Evolutionary conservation across 2,329 filamentous ascomycete species (phyloP), one percentile per base, ranked within the genome.

Genomic region (Aspergillus sp.): DNA sequence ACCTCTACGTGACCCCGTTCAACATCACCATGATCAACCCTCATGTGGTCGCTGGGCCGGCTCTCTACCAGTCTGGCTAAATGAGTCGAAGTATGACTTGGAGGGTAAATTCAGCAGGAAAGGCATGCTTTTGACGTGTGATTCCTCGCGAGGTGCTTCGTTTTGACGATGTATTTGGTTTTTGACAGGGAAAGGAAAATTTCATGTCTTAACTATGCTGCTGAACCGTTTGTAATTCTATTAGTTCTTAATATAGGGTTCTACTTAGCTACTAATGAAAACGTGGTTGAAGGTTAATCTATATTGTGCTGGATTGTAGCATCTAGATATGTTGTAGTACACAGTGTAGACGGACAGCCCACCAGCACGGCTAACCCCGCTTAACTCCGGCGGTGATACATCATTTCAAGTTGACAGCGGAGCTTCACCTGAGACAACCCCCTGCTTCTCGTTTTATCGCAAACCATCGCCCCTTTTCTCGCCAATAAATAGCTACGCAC

Each of bases 51-150:
- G 90, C 91, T 21, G 80, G 80, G 27, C 80, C 92, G 57, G 88
- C 86, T 56, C 71, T 95, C 39, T 95, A 93, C 74, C 89, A 92
- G 77, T 87, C 90, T 68, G 91, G 91, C 66, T 95, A 82, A 83
- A 48, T 3, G 4, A 10, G 8, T 36, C 1, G 10, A 5, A 2
- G 1, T 36, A 36, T 36, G 11, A 5, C 11, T 13, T 13, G 1
- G 5, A 36, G 11, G 11, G 32, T 36, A 5, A 1, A 13, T 1
- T 36, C 6, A 13, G 3, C 32, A 13, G 32, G 32, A 13, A 36
- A 36, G 11, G 32, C 32, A 13, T 13, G 10, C 32, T 15, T 36
- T 36, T 5, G 11, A 1, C 11, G 32, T 36, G 11, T 36, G 0
- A 36, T 36, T 2, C 5, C 11, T 36, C 1, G 32, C 11, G 11